phyloP scores from a whole-genome alignment of 129 eudicot species.

The Saussurea involucrata region DNA sequence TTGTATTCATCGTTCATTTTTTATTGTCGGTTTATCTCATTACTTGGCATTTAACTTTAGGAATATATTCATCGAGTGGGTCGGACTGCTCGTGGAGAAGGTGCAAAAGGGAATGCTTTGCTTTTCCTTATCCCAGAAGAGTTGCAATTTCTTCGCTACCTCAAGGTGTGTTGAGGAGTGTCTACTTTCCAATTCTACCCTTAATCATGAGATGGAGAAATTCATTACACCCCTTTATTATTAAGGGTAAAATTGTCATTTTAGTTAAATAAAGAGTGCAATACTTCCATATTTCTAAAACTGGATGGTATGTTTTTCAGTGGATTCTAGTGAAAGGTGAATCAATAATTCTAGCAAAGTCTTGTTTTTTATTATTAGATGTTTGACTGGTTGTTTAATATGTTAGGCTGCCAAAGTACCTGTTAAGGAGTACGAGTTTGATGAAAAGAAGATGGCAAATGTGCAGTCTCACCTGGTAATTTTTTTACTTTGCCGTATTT shows the following conservation, averaged over 20 bases:
- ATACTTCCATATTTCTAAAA: too few species aligned
- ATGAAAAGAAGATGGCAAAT: constrained; percentile 59
- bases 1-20: neutral
- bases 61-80: constrained; percentile 95
- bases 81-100: constrained; percentile 95
- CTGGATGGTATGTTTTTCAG: too few species aligned
- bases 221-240: too few species aligned
- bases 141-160: constrained; percentile 61
- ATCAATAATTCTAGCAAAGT: neutral
- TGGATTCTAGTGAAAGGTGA: neutral
- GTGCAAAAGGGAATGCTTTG: constrained; percentile 78
- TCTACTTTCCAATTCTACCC: too few species aligned
- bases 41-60: constrained; percentile 27
- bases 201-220: too few species aligned
- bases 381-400: neutral
- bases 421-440: constrained; percentile 77
- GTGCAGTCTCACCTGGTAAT: constrained; percentile 80
- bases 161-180: constrained; percentile 47
- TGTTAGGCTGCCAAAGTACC: constrained; percentile 81
- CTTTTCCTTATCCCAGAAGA: constrained; percentile 86
- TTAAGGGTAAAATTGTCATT: too few species aligned
- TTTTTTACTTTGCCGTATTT: neutral
- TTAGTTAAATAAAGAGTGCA: too few species aligned
- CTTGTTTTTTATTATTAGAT: neutral
- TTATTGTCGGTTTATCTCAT: neutral